Base-by-base conservation (phyloP, 495 filamentous ascomycete genomes). In the Annulohypoxylon nitens region DNA sequence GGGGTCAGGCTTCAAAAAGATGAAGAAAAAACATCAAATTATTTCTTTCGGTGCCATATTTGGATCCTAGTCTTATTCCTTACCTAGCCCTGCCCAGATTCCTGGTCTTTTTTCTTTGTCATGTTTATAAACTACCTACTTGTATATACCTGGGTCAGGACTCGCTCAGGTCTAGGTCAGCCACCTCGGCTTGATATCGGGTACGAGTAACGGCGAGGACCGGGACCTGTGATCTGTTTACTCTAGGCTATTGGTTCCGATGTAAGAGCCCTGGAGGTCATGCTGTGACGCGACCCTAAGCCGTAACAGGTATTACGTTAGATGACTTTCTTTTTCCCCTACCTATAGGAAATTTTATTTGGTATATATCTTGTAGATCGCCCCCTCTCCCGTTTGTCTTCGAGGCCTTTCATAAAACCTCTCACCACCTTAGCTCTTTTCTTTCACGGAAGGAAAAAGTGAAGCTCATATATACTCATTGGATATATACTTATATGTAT, bases 121-220 rank as follows among this genome's bases (percentile, higher is more conserved):
- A 16, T 30, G 20, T 25, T 51, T 23, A 23, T 23, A 48, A 23
- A 23, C 20, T 23, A 23, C 20, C 20, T 23, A 23, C 20, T 23
- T 23, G 30, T 30, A 30, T 30, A n/a, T 16, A 16, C 47, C 7
- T 45, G 47, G 4, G 2, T 30, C 30, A 30, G 5, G 30, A 30
- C 30, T 30, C 20, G 1, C 20, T 30, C 30, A 30, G 5, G 30
- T 57, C 36, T 61, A 34, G 9, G 33, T 43, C 18, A 36, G 37
- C 37, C 43, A 67, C 67, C 61, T 57, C 67, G 67, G 72, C 67
- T 30, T 54, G 72, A 61, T 70, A 37, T 75, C 72, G 67, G 72
- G 51, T 33, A 64, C 72, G 67, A 75, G 58, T 66, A 63, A 57
- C 25, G 50, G 59, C 67, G 67, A 75, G 51, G 59, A 55, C 55